Percentiles rank a stretch among this genome's conserved stretches.
Conservation (phyloP, 192 early-diverging fungal species). For the Entomortierella parvispora region DNA sequence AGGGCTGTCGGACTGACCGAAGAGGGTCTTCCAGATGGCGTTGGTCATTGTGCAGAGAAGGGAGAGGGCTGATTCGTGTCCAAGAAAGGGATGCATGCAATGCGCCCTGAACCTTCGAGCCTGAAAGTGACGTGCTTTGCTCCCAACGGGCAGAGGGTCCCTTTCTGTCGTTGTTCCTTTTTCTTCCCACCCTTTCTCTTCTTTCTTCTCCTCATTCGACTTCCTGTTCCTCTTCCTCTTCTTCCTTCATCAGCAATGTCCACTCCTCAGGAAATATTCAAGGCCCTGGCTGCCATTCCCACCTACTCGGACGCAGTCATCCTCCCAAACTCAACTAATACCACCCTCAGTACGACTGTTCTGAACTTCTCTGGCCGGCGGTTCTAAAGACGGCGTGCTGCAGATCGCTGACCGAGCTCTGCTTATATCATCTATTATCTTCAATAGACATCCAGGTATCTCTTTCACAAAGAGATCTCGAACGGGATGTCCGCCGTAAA, state of each 20-base stretch:
- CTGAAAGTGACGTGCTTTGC: too few relatives aligned
- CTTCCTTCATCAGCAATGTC: constrained; percentile 15
- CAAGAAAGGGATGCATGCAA: not conserved
- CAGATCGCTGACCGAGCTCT: not conserved
- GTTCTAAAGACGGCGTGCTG: too few relatives aligned
- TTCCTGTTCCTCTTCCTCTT: not conserved
- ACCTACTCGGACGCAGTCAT: constrained; percentile 41
- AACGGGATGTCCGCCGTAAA: constrained; percentile 59
- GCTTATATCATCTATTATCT: not conserved
- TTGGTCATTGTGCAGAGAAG: constrained; percentile 15
- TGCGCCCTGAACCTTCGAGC: too few relatives aligned
- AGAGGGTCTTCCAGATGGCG: constrained; percentile 41
- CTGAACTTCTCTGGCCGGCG: too few relatives aligned
- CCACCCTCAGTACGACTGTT: constrained; percentile 19
- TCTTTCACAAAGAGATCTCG: constrained; percentile 63
- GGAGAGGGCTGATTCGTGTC: not conserved
- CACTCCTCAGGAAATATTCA: constrained; percentile 46
- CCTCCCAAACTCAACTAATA: constrained; percentile 31
- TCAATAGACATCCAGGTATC: constrained; percentile 41
- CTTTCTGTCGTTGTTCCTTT: not conserved
- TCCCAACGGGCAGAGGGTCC: not conserved
- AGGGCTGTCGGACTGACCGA: constrained; percentile 19
- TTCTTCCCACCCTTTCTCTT: not conserved
- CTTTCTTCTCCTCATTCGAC: constrained; percentile 1
- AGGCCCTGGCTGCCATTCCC: constrained; percentile 44